Base-by-base conservation (phyloP, 306 rosid genomes). In the Acmispon strigosus region DNA sequence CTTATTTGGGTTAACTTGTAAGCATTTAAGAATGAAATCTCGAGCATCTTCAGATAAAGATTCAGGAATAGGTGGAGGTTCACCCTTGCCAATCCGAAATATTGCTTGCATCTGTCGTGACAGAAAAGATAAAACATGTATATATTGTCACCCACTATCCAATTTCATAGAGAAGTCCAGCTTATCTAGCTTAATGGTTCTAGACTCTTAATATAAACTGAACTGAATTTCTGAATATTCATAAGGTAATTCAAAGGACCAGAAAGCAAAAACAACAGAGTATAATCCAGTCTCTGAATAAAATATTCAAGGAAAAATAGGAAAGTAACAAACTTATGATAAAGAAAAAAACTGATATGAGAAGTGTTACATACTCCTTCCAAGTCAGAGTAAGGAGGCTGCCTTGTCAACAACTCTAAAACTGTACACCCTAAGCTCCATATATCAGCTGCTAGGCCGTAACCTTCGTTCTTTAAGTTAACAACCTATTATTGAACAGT, bases 371-470 rank as follows among this genome's bases (percentile, higher is more conserved):
- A 42, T 80, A 85, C 89, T 18, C 86, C 77, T 85, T 85, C 89
- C 67, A 85, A 76, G 42, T 82, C 72, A 55, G 82, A 82, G 67
- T 85, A 85, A 32, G 89, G 89, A 59, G 84, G 85, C 56, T 56
- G 66, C 48, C 79, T 55, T 2, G 79, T 74, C 74, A 85, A 66
- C 89, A 85, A 82, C 73, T 85, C 89, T 62, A 85, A 74, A 72
- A 85, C 86, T 7, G 86, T 85, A 70, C 89, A 85, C 18, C 89
- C 89, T 73, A 85, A 73, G 79, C 89, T 85, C 89, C 89, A 85
- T 69, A 85, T 82, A 74, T 85, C 89, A n/a, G 89, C 89, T 43
- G 83, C 75, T 52, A 76, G 81, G 63, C 89, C 89, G n/a, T 85
- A 85, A 36, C 86, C 83, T 22, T 42, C 52, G 69, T 59, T 66